A percentile compares a stretch with the other conserved stretches of the same genome.
These are phyloP conservation scores for Fusarium subtropicale DNA, from an alignment of 2,329 filamentous ascomycete genomes.

Conservation along the genomic window DNA sequence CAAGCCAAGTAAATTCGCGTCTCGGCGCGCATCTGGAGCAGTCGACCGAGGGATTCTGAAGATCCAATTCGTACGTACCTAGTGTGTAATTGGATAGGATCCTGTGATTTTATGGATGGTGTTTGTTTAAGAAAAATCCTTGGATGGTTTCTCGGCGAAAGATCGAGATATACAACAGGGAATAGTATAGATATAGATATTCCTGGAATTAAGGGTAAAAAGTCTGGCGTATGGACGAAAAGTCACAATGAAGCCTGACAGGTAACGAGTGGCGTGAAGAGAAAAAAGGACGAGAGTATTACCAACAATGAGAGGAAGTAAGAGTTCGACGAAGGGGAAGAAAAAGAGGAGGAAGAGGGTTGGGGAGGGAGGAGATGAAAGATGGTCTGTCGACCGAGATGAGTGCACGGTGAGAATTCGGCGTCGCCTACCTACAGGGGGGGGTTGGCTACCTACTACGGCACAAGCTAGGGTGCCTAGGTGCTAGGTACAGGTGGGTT, in stretches of 20 bases:
- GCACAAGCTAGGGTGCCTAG: neutral
- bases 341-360: slow-evolving; percentile 42
- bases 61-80: slow-evolving; percentile 40
- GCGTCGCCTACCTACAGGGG: slow-evolving; percentile 36
- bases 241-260: slow-evolving; percentile 48
- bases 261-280: slow-evolving; percentile 56
- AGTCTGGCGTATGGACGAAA: slow-evolving; percentile 39
- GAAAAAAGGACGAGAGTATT: slow-evolving; percentile 49
- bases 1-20: slow-evolving; percentile 39
- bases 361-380: slow-evolving; percentile 43
- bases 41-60: slow-evolving; percentile 30
- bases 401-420: slow-evolving; percentile 46
- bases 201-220: slow-evolving; percentile 43
- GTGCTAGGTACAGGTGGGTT: slow-evolving; percentile 10
- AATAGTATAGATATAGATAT: slow-evolving; percentile 29
- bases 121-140: slow-evolving; percentile 26
- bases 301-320: slow-evolving; percentile 46
- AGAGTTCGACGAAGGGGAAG: slow-evolving; percentile 43
- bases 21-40: slow-evolving; percentile 29
- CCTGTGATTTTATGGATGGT: slow-evolving; percentile 34
- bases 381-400: slow-evolving; percentile 47
- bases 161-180: slow-evolving; percentile 30
- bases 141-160: slow-evolving; percentile 43
- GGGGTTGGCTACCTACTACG: slow-evolving; percentile 1
- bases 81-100: slow-evolving; percentile 36